Conservation (phyloP, 192 early-diverging fungal species). For the Rhizophagus prolifer region DNA sequence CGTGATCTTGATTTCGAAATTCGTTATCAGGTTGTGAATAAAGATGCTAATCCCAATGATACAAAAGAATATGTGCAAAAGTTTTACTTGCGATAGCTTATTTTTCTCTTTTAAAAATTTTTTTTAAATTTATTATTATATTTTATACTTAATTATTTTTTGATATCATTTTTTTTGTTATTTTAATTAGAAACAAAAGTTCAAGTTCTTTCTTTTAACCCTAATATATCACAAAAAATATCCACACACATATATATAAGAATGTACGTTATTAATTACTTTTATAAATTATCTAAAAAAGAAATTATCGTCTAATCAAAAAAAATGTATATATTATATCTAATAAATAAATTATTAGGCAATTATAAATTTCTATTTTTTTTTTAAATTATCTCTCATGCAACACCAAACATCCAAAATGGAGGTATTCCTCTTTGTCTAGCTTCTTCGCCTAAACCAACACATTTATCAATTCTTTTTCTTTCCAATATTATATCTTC, state of each 20-base stretch:
- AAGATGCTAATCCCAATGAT: not conserved
- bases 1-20: conserved; percentile 88
- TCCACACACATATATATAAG: too few species aligned
- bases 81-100: conserved; percentile 13
- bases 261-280: too few species aligned
- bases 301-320: not conserved
- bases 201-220: too few species aligned
- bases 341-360: too few species aligned
- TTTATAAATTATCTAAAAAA: not conserved
- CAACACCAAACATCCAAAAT: conserved; percentile 56
- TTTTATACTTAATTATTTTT: too few species aligned
- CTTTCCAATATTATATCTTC: conserved; percentile 33
- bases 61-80: conserved; percentile 1
- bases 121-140: not conserved
- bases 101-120: not conserved
- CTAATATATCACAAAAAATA: too few species aligned
- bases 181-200: too few species aligned
- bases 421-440: conserved; percentile 48
- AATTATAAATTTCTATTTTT: not conserved
- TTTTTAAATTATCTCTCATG: not conserved
- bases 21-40: conserved; percentile 7
- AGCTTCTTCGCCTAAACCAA: conserved; percentile 34
- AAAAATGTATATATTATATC: not conserved
- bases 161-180: too few species aligned
- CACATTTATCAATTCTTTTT: conserved; percentile 35